Percentiles rank a stretch among this genome's conserved stretches.
phyloP scores from a whole-genome alignment of 2,329 filamentous ascomycete genomes.

The Karstenula rhodostoma region DNA sequence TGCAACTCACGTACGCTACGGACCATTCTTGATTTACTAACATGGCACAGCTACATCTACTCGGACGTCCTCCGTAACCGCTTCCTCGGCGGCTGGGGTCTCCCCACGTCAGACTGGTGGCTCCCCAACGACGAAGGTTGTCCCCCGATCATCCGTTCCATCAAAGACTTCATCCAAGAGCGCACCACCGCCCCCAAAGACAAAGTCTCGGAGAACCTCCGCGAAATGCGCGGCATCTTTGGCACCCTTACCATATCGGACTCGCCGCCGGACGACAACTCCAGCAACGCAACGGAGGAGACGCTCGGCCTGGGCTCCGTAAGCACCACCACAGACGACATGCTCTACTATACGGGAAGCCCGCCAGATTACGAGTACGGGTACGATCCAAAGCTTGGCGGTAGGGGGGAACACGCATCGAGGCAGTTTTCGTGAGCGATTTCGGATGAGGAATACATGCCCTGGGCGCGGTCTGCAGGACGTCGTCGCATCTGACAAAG shows the following conservation, averaged over 20 bases:
- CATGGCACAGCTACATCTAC: constrained; percentile 76
- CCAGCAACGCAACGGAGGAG: constrained; percentile 38
- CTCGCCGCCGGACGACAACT: constrained; percentile 40
- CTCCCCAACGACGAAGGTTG: constrained; percentile 82
- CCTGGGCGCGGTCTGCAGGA: not conserved
- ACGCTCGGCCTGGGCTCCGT: constrained; percentile 15
- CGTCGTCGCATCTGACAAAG: constrained; percentile 8
- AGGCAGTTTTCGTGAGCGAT: constrained; percentile 22
- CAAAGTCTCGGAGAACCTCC: constrained; percentile 68
- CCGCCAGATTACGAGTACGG: constrained; percentile 35
- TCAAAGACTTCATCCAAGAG: constrained; percentile 83
- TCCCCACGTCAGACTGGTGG: constrained; percentile 85
- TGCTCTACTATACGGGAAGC: constrained; percentile 34
- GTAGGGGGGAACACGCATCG: constrained; percentile 24
- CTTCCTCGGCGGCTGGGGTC: constrained; percentile 78
- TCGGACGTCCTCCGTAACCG: constrained; percentile 75
- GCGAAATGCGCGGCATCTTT: constrained; percentile 77
- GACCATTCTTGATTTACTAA: constrained; percentile 12
- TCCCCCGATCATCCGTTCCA: constrained; percentile 74
- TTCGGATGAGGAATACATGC: constrained; percentile 21
- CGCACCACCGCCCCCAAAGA: constrained; percentile 65
- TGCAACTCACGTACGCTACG: not conserved
- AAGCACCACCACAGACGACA: constrained; percentile 26
- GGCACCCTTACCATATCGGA: constrained; percentile 50
- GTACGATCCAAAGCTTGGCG: constrained; percentile 32